Evolutionary conservation across 805 yeast species (phyloP).

Genomic region (Schwanniomyces vanrijiae): DNA sequence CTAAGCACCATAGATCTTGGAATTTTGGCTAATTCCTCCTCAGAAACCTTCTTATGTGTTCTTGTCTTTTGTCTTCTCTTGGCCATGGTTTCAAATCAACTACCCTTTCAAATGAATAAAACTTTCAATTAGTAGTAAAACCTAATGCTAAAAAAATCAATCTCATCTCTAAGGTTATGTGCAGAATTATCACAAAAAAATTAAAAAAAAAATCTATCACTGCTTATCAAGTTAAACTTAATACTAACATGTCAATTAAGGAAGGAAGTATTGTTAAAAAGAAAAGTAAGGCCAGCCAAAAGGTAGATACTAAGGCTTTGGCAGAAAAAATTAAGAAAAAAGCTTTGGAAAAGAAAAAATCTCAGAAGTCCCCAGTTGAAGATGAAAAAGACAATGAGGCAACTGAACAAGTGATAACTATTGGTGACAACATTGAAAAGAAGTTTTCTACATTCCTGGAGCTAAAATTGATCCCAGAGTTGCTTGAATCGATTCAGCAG

Average conservation of each 20-base stretch:
- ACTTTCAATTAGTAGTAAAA: neutral
- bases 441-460: constrained; percentile 48
- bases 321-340: constrained; percentile 53
- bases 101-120: neutral
- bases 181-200: neutral
- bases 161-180: constrained; percentile 5
- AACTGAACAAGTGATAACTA: constrained; percentile 10
- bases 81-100: constrained; percentile 25
- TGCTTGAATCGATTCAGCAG: constrained; percentile 73
- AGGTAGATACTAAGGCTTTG: constrained; percentile 43
- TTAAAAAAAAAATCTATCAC: neutral
- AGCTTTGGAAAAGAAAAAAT: constrained; percentile 25
- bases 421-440: constrained; percentile 16
- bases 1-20: constrained; percentile 95
- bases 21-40: constrained; percentile 67
- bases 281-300: constrained; percentile 11
- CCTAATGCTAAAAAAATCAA: constrained; percentile 1
- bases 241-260: constrained; percentile 6
- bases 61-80: constrained; percentile 66
- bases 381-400: constrained; percentile 2
- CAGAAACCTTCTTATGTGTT: constrained; percentile 71
- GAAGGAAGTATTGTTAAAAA: constrained; percentile 9
- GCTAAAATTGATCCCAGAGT: constrained; percentile 69
- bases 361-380: constrained; percentile 9
- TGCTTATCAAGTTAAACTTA: neutral